Evolutionary conservation across 2,329 filamentous ascomycete species (phyloP), one percentile per base, ranked within the genome.

Genomic region (Alternaria triticina): DNA sequence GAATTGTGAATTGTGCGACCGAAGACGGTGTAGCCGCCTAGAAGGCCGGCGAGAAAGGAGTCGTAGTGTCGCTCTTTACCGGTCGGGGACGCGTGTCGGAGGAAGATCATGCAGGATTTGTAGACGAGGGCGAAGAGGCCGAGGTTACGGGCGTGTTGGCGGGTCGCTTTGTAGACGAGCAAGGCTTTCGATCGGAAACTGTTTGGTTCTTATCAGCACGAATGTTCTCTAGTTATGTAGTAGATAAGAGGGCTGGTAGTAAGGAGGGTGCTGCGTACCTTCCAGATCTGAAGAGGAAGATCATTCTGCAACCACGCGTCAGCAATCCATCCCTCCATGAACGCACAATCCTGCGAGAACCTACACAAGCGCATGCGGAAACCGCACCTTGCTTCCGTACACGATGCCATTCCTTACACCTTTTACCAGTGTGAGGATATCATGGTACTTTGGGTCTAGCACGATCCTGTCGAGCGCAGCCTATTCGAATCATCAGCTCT

Each of bases 381-480:
- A 98, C 68, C 96, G 94, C 81, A 99, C 93, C 88, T 98, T 98
- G 74, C 92, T 89, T 65, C 96, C 96, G 83, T 99, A 99, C 67
- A 99, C 93, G 70, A 94, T 90, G 80, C 96, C 96, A 89, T 98
- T 99, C 82, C 96, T 93, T 70, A 96, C 91, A 74, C 90, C 93
- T 87, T 99, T 99, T 80, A 97, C 80, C 70, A 99, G 86, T 61
- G 92, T 89, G 66, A 99, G 88, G 59, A 94, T 80, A 74, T 96
- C 93, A 74, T 96, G 93, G 82, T 97, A 92, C 70, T 89, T 86
- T 6, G 94, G 94, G 79, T 98, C 89, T 66, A 96, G 87, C 70
- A 94, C 85, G 60, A 97, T 86, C 71, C 87, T 86, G 83, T 97
- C 93, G 72, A 94, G 83, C 65, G 87, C 85, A 71, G 86, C 84